Evolutionary conservation across 2,329 filamentous ascomycete genomes (phyloP).

Genomic region (Claviceps sorghi): DNA sequence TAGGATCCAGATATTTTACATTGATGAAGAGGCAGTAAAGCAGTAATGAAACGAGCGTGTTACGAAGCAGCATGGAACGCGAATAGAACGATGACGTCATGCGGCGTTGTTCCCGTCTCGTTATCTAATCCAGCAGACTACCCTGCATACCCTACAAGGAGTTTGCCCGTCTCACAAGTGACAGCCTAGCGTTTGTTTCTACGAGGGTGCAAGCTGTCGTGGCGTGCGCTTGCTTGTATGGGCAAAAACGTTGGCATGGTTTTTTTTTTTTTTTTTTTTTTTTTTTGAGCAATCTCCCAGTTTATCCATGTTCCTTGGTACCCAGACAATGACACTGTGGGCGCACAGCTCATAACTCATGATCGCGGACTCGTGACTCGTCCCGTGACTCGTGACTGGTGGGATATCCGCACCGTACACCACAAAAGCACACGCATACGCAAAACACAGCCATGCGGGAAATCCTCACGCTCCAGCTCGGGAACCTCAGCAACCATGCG

Average conservation of each 20-base stretch:
- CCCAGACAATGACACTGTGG: neutral
- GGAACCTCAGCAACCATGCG: conserved; percentile 82
- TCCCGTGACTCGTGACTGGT: neutral
- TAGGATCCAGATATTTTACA: no score
- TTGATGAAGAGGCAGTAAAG: no score
- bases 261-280: no score
- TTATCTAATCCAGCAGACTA: neutral
- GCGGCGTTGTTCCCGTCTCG: neutral
- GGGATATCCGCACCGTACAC: no score
- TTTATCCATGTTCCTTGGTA: neutral
- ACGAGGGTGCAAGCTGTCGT: no score
- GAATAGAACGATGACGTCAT: neutral
- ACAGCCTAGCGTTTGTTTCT: no score
- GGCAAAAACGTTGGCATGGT: no score
- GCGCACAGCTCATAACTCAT: neutral
- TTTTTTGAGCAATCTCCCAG: neutral
- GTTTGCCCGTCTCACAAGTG: neutral
- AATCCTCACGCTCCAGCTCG: conserved; percentile 85
- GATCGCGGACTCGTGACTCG: neutral
- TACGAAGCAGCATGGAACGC: neutral
- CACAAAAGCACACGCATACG: neutral
- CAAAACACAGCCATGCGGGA: conserved; percentile 57
- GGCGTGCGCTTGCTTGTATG: no score
- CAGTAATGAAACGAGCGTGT: no score
- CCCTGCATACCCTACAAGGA: neutral